Conservation (phyloP, 106 monocot species). For the Iris macrosiphon region DNA sequence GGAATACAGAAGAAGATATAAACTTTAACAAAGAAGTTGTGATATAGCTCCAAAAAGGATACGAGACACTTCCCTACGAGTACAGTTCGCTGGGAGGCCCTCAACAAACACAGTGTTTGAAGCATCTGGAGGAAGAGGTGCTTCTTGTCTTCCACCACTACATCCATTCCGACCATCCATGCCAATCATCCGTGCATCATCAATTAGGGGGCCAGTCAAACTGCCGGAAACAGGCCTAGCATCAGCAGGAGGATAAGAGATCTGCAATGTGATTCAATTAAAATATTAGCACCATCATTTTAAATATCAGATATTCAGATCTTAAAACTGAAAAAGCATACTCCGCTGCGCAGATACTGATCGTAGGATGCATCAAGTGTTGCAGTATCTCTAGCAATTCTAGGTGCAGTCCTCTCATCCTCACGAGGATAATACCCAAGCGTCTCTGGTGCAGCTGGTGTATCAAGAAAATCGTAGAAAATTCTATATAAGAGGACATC, state of each 20-base stretch:
- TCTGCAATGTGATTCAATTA: too few relatives aligned
- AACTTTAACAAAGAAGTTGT: too few relatives aligned
- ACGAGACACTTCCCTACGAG: conserved; percentile 72
- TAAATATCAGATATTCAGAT: too few relatives aligned
- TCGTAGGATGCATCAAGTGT: conserved; percentile 74
- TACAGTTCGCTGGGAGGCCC: conserved; percentile 48
- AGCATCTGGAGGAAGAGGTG: conserved; percentile 62
- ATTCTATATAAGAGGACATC: too few relatives aligned
- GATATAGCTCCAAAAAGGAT: conserved; percentile 58
- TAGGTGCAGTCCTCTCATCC: conserved; percentile 35
- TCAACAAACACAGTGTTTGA: conserved; percentile 62
- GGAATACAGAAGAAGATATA: conserved; percentile 14
- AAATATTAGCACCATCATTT: too few relatives aligned
- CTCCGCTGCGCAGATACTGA: conserved; percentile 60
- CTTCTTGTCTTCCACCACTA: conserved; percentile 25
- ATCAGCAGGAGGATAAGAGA: conserved; percentile 19
- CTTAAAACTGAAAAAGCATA: too few relatives aligned
- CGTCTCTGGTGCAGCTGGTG: too few relatives aligned
- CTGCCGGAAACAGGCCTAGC: conserved; percentile 23
- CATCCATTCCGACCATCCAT: conserved; percentile 20
- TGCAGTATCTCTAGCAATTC: conserved; percentile 42
- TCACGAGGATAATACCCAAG: conserved; percentile 52
- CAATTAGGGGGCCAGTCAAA: conserved; percentile 23
- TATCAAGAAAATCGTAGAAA: too few relatives aligned
- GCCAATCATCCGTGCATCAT: conserved; percentile 37